Evolutionary conservation across 176 grass and related monocot species (phyloP), one percentile per base, ranked within the genome.

Genomic region (Elaeis guineensis): DNA sequence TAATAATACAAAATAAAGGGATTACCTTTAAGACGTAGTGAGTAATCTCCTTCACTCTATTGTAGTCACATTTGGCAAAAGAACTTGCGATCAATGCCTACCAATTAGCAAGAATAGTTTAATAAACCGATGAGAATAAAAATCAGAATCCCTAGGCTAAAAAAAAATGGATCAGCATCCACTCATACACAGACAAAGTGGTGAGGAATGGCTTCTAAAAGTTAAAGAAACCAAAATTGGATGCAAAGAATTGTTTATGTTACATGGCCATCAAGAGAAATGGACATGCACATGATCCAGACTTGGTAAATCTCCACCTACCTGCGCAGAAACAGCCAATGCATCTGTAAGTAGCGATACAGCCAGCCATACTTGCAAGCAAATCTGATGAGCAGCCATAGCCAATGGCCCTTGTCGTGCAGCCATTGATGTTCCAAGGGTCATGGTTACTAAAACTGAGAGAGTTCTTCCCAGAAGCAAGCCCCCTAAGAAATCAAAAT

Each of bases 331-430:
- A 73, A 85, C 69, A 44, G 86, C 77, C 61, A 89, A 66, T 60
- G 70, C 77, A 78, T 84, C 81, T 17, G 73, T 75, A 74, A 89
- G 76, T 54, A 63, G 57, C 24, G 61, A 75, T 49, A 75, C 20
- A 12, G 35, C 5, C 52, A 68, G 0, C 25, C 16, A 14, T 17
- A 96, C 77, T 90, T 96, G 92, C 62, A 96, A 90, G 67, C 92
- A 96, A 44, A 96, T 84, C 73, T 96, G 92, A 81, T 96, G 92
- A 78, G 86, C 92, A 11, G 86, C 83, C 92, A 96, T 96, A 56
- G 86, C 86, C 61, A 83, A 62, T 77, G 86, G 92, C 23, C 92
- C 92, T 77, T 87, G 92, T 51, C 92, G 75, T 65, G 92, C 87
- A 66, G 92, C 86, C 92, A 96, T 96, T 62, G 92, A 86, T 72